These are phyloP conservation scores for Xanthoconium purpureum DNA, from an alignment of 768 basidiomycete species.

Conservation along the genomic window DNA sequence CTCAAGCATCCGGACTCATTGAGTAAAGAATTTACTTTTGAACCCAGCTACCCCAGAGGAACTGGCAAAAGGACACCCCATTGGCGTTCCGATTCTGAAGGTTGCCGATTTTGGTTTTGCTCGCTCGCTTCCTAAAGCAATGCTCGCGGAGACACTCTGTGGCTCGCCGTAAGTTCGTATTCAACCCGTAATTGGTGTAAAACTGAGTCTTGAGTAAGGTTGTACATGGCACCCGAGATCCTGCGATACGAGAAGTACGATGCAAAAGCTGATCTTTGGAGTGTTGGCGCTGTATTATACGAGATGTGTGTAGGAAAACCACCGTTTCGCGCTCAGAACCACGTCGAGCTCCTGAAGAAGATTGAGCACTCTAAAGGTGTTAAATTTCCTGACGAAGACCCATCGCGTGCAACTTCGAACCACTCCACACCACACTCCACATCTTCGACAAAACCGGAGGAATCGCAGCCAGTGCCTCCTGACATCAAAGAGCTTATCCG, in stretches of 20 bases:
- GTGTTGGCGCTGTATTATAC: slow-evolving; percentile 93
- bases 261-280: slow-evolving; percentile 97
- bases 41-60: slow-evolving; percentile 80
- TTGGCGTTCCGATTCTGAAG: slow-evolving; percentile 92
- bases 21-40: slow-evolving; percentile 76
- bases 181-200: neutral
- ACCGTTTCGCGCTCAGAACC: slow-evolving; percentile 93
- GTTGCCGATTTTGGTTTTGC: slow-evolving; percentile 99
- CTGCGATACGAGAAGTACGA: slow-evolving; percentile 96
- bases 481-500: slow-evolving; percentile 91
- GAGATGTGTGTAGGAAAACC: slow-evolving; percentile 94
- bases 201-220: slow-evolving; percentile 37
- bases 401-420: slow-evolving; percentile 42
- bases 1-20: slow-evolving; percentile 4
- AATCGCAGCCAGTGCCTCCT: slow-evolving; percentile 57
- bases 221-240: slow-evolving; percentile 99
- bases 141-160: slow-evolving; percentile 97
- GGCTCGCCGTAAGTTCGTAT: slow-evolving; percentile 79
- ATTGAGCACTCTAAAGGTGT: slow-evolving; percentile 91
- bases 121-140: slow-evolving; percentile 82
- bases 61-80: slow-evolving; percentile 80
- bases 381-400: slow-evolving; percentile 92
- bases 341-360: slow-evolving; percentile 90
- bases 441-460: slow-evolving; percentile 37
- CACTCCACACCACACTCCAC: slow-evolving; percentile 14